A percentile compares a stretch with the other conserved stretches of the same genome.
Conservation (phyloP, 257 asterid genomes). For the Solanum phureja region DNA sequence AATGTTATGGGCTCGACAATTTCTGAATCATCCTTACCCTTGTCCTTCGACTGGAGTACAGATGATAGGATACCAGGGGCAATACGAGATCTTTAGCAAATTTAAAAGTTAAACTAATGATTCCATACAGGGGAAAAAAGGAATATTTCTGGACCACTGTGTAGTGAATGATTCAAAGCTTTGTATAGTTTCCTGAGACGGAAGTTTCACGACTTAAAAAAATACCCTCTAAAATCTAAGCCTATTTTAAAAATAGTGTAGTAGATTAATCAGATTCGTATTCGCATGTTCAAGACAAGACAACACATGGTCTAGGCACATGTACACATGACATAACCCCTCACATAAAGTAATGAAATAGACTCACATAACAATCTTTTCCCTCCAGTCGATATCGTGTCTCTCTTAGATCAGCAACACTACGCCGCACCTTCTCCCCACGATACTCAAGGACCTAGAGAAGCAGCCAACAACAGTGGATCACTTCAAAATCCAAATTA, state of each 20-base stretch:
- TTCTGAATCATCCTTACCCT: background rate
- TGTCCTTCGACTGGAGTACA: background rate
- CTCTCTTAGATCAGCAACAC: constrained; percentile 87
- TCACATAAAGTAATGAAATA: background rate
- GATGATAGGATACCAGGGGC: background rate
- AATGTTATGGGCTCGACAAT: background rate
- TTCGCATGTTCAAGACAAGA: background rate
- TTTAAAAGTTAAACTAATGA: background rate
- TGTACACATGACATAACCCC: background rate
- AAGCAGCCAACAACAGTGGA: background rate
- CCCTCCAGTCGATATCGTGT: constrained; percentile 60
- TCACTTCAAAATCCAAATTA: background rate
- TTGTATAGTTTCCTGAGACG: background rate
- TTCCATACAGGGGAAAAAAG: background rate
- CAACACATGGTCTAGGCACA: background rate
- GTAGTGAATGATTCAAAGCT: background rate
- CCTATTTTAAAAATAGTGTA: background rate
- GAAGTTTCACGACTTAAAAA: background rate
- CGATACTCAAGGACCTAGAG: constrained; percentile 84
- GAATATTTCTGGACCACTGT: background rate
- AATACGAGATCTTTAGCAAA: background rate
- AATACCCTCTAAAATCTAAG: background rate
- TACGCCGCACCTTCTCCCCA: constrained; percentile 85
- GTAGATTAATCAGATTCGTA: background rate
- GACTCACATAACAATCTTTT: constrained; percentile 96